Evolutionary conservation across 2,329 filamentous ascomycete genomes (phyloP), one percentile per base, ranked within the genome.

Genomic region (Elsinoe ampelina): DNA sequence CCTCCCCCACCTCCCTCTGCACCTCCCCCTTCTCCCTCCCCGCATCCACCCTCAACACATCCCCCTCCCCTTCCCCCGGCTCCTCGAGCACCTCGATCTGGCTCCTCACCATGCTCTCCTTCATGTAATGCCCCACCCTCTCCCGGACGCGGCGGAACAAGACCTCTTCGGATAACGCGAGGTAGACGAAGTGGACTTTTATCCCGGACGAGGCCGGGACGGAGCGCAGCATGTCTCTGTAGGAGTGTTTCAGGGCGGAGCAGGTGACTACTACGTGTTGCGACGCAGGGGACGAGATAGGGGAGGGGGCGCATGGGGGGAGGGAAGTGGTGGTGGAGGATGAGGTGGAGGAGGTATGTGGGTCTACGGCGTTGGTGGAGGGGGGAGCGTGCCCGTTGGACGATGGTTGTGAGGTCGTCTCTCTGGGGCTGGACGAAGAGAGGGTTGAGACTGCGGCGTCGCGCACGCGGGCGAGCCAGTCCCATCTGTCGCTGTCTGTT

Each of bases 241-340:
- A 98, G 74, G 95, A 96, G 70, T 88, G 87, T 79, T 97, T 97
- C 55, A 98, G 80, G 1, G 92, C 93, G 11, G 89, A 95, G 79
- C 93, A 98, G 55, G 93, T 95, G 59, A 98, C 81, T 51, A 98
- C 88, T n/a, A 96, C 93, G 50, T 89, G 75, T 26, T 69, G 64
- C 26, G 68, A 63, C 6, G 70, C 68, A 2, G 66, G 45, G 34
- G 32, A 12, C 11, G 60, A 41, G 26, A 7, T 7, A 30, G 26
- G 26, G 26, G 26, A 3, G 8, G 26, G 26, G 26, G 26, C 26
- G 2, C 4, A 50, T 17, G 57, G 12, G 17, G 61, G 58, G 17
- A 63, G 59, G 61, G 63, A 61, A 7, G 62, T 39, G 10, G 66
- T 58, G 15, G 61, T 57, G 3, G 26, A n/a, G 6, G 45, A 26